Percentiles rank a stretch among this genome's conserved stretches.
Conservation (phyloP, 768 basidiomycete genomes). For the Collybiopsis confluens region DNA sequence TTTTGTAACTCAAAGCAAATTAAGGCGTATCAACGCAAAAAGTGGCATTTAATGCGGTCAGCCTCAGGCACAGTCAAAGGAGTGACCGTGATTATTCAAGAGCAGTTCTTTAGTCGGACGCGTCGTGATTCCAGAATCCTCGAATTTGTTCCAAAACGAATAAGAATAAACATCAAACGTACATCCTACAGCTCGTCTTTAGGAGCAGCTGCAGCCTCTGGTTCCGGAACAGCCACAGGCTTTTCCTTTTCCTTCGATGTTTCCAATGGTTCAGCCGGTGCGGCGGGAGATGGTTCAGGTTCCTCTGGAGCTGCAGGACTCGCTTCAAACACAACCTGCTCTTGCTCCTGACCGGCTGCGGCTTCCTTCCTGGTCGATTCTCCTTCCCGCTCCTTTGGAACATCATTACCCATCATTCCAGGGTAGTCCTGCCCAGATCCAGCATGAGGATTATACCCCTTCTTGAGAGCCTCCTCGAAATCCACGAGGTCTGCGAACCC, state of each 20-base stretch:
- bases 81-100: too few species aligned
- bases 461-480: constrained; percentile 44
- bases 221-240: not conserved
- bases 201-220: not conserved
- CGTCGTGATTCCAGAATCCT: too few species aligned
- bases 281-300: not conserved
- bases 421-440: constrained; percentile 39
- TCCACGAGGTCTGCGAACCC: constrained; percentile 47
- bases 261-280: not conserved
- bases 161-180: too few species aligned
- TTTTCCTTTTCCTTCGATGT: not conserved
- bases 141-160: too few species aligned
- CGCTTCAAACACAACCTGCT: constrained; percentile 1
- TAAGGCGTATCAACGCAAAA: too few species aligned
- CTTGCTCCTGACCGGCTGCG: not conserved
- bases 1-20: too few species aligned
- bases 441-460: constrained; percentile 37
- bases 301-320: not conserved
- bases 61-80: too few species aligned
- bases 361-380: not conserved
- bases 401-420: constrained; percentile 37
- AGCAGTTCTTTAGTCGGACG: too few species aligned
- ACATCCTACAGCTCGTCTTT: too few species aligned
- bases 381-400: constrained; percentile 17
- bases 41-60: too few species aligned